Percentiles rank a stretch among this genome's conserved stretches.
Evolutionary conservation across 345 rosid genomes (phyloP).

Genomic region (Moricandia moricandioides): DNA sequence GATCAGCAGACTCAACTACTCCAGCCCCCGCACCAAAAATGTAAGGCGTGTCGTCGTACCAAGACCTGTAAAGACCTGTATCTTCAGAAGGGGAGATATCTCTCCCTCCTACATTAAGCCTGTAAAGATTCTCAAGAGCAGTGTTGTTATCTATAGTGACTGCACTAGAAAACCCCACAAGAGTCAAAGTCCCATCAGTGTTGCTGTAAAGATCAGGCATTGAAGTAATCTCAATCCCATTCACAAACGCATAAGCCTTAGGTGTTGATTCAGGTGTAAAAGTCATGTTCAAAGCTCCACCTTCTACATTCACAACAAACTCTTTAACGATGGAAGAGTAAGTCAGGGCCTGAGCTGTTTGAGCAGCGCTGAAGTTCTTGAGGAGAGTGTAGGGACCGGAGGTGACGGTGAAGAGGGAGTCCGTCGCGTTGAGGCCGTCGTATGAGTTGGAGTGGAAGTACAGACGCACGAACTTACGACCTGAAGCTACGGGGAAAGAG

Average conservation of each 20-base stretch:
- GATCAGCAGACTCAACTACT: slow-evolving; percentile 43
- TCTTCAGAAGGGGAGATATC: slow-evolving; percentile 75
- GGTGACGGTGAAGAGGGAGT: slow-evolving; percentile 63
- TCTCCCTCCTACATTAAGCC: slow-evolving; percentile 88
- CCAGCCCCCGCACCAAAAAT: slow-evolving; percentile 62
- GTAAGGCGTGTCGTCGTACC: slow-evolving; percentile 74
- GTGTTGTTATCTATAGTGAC: slow-evolving; percentile 59
- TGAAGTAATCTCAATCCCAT: slow-evolving; percentile 88
- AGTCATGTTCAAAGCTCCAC: slow-evolving; percentile 55
- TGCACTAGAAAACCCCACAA: slow-evolving; percentile 43
- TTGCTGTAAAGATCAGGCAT: slow-evolving; percentile 80
- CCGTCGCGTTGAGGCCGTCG: slow-evolving; percentile 49
- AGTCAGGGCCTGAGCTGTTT: slow-evolving; percentile 65
- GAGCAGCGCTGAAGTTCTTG: slow-evolving; percentile 80
- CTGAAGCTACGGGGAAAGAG: slow-evolving; percentile 66
- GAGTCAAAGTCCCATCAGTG: slow-evolving; percentile 40
- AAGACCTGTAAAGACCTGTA: slow-evolving; percentile 75
- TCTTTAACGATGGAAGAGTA: slow-evolving; percentile 71
- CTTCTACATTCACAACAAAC: slow-evolving; percentile 58
- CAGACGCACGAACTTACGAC: slow-evolving; percentile 74
- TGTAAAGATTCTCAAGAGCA: slow-evolving; percentile 76
- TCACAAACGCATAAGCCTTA: slow-evolving; percentile 70
- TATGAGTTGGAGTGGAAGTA: slow-evolving; percentile 78
- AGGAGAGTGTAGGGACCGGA: slow-evolving; percentile 64
- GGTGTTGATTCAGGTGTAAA: slow-evolving; percentile 56